Percentiles rank a stretch among this genome's conserved stretches.
phyloP scores from a whole-genome alignment of 164 flowering plant species.

The Stephania yunnanensis region DNA sequence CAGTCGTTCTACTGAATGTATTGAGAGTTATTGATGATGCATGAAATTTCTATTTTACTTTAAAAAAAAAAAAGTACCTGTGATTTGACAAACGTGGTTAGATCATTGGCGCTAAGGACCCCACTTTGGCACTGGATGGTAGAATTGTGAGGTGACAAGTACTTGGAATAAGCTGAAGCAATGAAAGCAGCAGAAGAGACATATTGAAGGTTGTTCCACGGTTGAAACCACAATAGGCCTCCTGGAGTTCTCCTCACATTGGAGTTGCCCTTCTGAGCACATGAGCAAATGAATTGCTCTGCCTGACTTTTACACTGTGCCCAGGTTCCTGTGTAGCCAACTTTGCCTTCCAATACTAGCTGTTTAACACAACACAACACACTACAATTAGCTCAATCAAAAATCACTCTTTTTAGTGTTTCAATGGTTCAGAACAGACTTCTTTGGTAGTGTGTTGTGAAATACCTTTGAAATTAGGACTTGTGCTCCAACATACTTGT shows the following conservation, averaged over 20 bases:
- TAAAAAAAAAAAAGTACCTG: slow-evolving; percentile 26
- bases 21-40: too few species aligned
- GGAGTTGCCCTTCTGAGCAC: slow-evolving; percentile 35
- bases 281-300: slow-evolving; percentile 47
- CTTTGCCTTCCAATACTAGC: slow-evolving; percentile 35
- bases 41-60: too few species aligned
- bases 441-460: too few species aligned
- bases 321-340: slow-evolving; percentile 13
- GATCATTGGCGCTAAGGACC: slow-evolving; percentile 18
- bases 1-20: too few species aligned
- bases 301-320: slow-evolving; percentile 29
- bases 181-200: slow-evolving; percentile 33
- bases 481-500: slow-evolving; percentile 50
- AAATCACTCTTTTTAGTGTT: too few species aligned
- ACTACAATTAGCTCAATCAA: neutral
- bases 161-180: slow-evolving; percentile 31
- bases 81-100: slow-evolving; percentile 28
- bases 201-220: slow-evolving; percentile 46
- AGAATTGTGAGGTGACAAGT: slow-evolving; percentile 12
- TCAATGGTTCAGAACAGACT: too few species aligned
- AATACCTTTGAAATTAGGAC: slow-evolving; percentile 38
- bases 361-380: slow-evolving; percentile 9
- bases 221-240: slow-evolving; percentile 34
- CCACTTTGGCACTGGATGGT: slow-evolving; percentile 33
- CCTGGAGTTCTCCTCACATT: slow-evolving; percentile 37